phyloP scores from a whole-genome alignment of 139 green algal species.

The Picochlorum sp. region DNA sequence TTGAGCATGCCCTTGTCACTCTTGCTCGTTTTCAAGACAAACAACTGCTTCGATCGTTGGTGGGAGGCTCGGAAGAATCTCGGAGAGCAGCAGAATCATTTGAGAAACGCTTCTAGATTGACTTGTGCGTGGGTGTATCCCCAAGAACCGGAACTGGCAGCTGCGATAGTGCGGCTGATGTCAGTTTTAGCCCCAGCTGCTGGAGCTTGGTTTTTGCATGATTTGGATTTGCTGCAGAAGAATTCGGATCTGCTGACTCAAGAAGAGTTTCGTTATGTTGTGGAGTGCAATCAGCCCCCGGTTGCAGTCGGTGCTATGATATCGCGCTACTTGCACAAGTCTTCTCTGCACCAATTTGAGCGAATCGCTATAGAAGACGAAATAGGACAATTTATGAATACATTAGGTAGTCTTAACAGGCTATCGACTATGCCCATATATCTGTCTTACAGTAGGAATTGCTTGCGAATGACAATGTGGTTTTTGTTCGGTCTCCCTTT shows the following conservation, averaged over 20 bases:
- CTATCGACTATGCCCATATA: constrained; percentile 5
- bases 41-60: constrained; percentile 30
- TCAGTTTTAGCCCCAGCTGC: neutral
- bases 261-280: constrained; percentile 4
- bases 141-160: neutral
- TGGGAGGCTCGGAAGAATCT: constrained; percentile 28
- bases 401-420: constrained; percentile 9
- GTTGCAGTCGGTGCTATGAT: constrained; percentile 3
- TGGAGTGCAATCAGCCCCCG: constrained; percentile 2
- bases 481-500: constrained; percentile 60
- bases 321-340: constrained; percentile 29
- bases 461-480: constrained; percentile 50
- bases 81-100: neutral
- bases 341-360: constrained; percentile 27
- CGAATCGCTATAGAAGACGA: constrained; percentile 3
- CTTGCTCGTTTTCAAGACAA: constrained; percentile 41
- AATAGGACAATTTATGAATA: constrained; percentile 1
- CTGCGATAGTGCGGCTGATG: neutral
- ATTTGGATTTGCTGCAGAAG: neutral
- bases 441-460: constrained; percentile 34
- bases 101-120: constrained; percentile 12
- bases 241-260: constrained; percentile 1
- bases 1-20: constrained; percentile 24
- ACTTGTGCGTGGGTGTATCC: neutral
- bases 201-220: neutral